Evolutionary conservation across 2,329 filamentous ascomycete genomes (phyloP).

Genomic region (Penicillium sp.): DNA sequence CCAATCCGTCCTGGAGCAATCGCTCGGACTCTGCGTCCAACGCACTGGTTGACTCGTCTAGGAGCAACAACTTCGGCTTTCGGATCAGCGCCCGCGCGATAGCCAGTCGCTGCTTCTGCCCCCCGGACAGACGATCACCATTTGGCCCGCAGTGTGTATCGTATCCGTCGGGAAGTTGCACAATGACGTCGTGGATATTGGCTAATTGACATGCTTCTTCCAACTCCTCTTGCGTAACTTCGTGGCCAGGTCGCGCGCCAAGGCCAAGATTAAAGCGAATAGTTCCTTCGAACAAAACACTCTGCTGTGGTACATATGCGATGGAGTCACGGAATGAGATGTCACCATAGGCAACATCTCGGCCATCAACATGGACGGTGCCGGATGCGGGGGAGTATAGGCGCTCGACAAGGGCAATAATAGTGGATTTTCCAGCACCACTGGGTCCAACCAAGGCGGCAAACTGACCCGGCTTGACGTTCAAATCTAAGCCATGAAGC

Average conservation of each 20-base stretch:
- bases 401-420: slow-evolving; percentile 57
- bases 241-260: slow-evolving; percentile 51
- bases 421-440: slow-evolving; percentile 67
- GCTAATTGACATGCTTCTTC: slow-evolving; percentile 65
- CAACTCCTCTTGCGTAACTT: slow-evolving; percentile 56
- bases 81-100: slow-evolving; percentile 59
- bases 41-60: slow-evolving; percentile 61
- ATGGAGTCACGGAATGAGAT: slow-evolving; percentile 45
- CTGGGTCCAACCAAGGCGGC: slow-evolving; percentile 64
- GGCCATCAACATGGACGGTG: slow-evolving; percentile 52
- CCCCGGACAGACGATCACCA: slow-evolving; percentile 53
- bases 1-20: slow-evolving; percentile 44
- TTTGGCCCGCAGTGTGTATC: slow-evolving; percentile 52
- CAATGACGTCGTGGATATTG: slow-evolving; percentile 68
- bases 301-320: slow-evolving; percentile 48
- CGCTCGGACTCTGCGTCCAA: slow-evolving; percentile 55
- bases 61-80: slow-evolving; percentile 53
- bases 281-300: slow-evolving; percentile 48
- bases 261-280: slow-evolving; percentile 48
- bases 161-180: slow-evolving; percentile 60
- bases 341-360: slow-evolving; percentile 44
- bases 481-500: slow-evolving; percentile 57
- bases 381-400: slow-evolving; percentile 56
- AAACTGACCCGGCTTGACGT: slow-evolving; percentile 47
- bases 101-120: slow-evolving; percentile 58